Evolutionary conservation across 1,139 yeast genomes (phyloP), one percentile per base, ranked within the genome.

Genomic region (Debaryomyces sp.): DNA sequence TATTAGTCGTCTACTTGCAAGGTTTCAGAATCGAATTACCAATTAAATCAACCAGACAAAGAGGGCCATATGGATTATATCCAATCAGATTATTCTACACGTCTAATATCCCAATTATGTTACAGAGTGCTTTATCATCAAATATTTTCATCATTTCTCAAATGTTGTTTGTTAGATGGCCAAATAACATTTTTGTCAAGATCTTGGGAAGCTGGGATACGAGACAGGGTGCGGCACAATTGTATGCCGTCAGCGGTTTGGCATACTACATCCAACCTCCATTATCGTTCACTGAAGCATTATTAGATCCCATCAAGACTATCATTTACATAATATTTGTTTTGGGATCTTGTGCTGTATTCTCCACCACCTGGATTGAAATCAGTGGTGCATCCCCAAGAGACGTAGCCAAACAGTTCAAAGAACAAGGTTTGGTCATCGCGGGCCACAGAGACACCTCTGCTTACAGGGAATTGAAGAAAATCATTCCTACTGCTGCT

Each of bases 291-390:
- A 73, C 86, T 44, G 98, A 92, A 66, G 92, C 96, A 18, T 67
- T 89, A 52, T 75, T 87, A 56, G 98, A 94, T 70, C 99, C 99
- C 57, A 79, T 94, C 67, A 92, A 91, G 77, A 86, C 97, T 17
- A 78, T 81, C 40, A 68, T 90, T 47, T 94, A 94, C 73, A 75
- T 94, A 49, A 61, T 80, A 4, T 92, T 90, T 67, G 97, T 94
- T 30, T 77, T 94, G 58, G 87, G 90, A 40, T 82, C 90, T 24
- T 94, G 99, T 78, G 99, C 99, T 33, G 73, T 91, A 54, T 94
- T 94, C 79, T 91, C 97, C 55, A 92, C 91, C 75, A 91, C 98
- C 46, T 94, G 99, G 99, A 92, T 90, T 61, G 99, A 94, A 75
- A 94, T 94, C 60, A 85, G 95, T 46, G 97, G 97, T 56, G 82